A percentile compares a stretch with the other conserved stretches of the same genome.
These are phyloP conservation scores for Tylopilus sp. DNA, from an alignment of 768 basidiomycete species.

Conservation along the genomic window DNA sequence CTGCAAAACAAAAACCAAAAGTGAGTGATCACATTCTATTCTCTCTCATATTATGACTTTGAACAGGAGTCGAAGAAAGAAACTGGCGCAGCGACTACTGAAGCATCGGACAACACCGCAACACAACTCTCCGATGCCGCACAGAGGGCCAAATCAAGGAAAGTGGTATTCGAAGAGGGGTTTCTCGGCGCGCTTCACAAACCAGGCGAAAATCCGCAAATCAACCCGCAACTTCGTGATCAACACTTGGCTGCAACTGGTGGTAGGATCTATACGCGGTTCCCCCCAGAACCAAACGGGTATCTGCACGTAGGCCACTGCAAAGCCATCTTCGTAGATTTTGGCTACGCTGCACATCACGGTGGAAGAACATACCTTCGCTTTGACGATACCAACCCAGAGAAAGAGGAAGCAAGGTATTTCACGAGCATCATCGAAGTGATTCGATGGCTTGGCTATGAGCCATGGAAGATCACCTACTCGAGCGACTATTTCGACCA, in stretches of 20 bases:
- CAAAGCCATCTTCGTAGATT: constrained; percentile 97
- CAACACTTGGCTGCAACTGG: constrained; percentile 77
- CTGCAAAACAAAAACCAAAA: constrained; percentile 63
- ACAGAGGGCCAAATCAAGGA: constrained; percentile 38
- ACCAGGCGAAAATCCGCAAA: constrained; percentile 91
- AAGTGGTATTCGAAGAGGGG: constrained; percentile 87
- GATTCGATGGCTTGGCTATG: constrained; percentile 94
- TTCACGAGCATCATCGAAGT: constrained; percentile 97
- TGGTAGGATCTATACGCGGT: constrained; percentile 89
- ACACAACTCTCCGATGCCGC: constrained; percentile 33
- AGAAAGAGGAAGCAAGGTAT: constrained; percentile 93
- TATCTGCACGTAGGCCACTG: constrained; percentile 96
- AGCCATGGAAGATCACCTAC: constrained; percentile 99
- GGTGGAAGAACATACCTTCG: constrained; percentile 92
- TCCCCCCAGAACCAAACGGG: constrained; percentile 98
- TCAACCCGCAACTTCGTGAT: constrained; percentile 71
- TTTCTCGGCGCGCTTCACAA: constrained; percentile 91
- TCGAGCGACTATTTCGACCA: constrained; percentile 95
- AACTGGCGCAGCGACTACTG: constrained; percentile 12
- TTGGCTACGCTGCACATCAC: constrained; percentile 95
- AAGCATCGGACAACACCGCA: constrained; percentile 21
- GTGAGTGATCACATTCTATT: constrained; percentile 32
- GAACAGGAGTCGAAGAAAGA: constrained; percentile 52
- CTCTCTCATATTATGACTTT: not conserved
- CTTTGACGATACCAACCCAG: constrained; percentile 98